These are phyloP conservation scores for Seiridium unicorne DNA, from an alignment of 2,329 filamentous ascomycete species.

Conservation along the genomic window DNA sequence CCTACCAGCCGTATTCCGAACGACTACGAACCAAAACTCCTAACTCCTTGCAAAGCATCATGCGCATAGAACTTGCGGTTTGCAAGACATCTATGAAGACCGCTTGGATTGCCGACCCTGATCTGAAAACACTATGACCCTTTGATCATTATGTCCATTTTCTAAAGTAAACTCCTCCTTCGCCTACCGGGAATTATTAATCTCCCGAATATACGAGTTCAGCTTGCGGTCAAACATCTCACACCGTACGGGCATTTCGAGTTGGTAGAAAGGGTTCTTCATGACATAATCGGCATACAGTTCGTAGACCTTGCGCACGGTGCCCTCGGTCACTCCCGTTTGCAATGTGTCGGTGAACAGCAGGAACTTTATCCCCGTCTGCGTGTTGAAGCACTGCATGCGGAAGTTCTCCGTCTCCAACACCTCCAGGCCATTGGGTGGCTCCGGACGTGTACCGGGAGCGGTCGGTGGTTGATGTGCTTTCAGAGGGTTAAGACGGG, in stretches of 20 bases:
- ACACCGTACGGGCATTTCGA: conserved; percentile 96
- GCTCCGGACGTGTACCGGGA: conserved; percentile 54
- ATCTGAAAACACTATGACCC: too few relatives aligned
- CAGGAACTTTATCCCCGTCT: conserved; percentile 93
- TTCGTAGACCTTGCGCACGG: conserved; percentile 86
- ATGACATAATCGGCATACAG: conserved; percentile 96
- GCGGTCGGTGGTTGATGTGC: conserved; percentile 20
- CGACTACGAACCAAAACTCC: background rate
- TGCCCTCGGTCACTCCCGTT: conserved; percentile 74
- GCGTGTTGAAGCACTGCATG: conserved; percentile 91
- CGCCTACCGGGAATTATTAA: conserved; percentile 57
- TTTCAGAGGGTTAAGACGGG: conserved; percentile 59
- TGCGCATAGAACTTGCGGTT: background rate
- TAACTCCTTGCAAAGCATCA: background rate
- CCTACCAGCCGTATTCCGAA: background rate
- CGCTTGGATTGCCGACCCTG: background rate
- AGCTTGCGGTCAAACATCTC: conserved; percentile 92
- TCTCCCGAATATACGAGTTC: conserved; percentile 73
- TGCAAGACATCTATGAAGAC: background rate
- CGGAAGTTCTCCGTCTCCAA: conserved; percentile 94
- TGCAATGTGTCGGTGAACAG: conserved; percentile 90
- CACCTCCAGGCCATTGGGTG: conserved; percentile 80
- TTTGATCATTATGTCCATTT: too few relatives aligned
- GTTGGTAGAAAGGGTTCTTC: conserved; percentile 98
- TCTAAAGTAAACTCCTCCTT: background rate